These are phyloP conservation scores for Microthlaspi erraticum DNA, from an alignment of 345 rosid genomes.

Conservation along the genomic window DNA sequence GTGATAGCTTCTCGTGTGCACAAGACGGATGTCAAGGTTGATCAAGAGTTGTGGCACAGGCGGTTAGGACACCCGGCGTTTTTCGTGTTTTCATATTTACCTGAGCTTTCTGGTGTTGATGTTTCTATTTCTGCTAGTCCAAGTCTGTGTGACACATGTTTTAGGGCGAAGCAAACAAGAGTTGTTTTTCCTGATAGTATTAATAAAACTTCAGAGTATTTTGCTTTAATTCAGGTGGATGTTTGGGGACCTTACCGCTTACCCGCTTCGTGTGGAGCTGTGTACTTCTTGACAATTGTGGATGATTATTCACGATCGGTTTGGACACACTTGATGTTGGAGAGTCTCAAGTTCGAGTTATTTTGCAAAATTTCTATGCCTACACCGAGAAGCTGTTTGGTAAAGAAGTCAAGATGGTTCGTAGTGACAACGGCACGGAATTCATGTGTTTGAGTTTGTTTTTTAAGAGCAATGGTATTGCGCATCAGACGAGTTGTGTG, in stretches of 20 bases:
- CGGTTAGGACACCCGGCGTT: too few species aligned
- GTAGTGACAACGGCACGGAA: background rate
- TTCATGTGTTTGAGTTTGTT: background rate
- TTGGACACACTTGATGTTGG: background rate
- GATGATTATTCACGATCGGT: background rate
- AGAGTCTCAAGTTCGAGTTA: background rate
- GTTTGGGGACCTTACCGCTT: background rate
- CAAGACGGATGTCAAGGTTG: too few species aligned
- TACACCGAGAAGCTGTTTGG: background rate
- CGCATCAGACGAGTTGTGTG: too few species aligned
- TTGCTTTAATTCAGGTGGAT: background rate
- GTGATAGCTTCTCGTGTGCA: too few species aligned
- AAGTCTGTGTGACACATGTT: background rate
- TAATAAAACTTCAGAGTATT: background rate
- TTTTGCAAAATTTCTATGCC: background rate
- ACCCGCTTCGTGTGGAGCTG: background rate
- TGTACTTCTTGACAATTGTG: background rate
- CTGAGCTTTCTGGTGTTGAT: too few species aligned
- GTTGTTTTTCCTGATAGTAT: background rate
- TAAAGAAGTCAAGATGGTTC: background rate
- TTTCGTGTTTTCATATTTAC: too few species aligned
- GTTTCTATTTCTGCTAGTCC: background rate
- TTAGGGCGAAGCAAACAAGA: background rate
- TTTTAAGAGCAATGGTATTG: too few species aligned
- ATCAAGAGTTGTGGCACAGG: too few species aligned